These are phyloP conservation scores for Lepiota brunneoincarnata DNA, from an alignment of 768 basidiomycete genomes.

Conservation along the genomic window DNA sequence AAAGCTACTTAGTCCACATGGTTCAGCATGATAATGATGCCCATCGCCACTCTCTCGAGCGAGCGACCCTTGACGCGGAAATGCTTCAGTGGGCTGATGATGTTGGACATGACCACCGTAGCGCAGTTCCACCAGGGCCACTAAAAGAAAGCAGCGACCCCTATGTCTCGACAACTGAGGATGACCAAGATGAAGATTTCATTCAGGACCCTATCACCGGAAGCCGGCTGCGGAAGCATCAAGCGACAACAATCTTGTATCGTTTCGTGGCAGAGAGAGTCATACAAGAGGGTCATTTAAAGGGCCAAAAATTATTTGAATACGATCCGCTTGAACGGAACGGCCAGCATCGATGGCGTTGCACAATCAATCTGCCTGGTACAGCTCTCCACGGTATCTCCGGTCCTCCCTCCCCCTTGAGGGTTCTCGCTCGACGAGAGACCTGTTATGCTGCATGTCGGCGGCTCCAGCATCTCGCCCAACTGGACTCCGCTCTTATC, in stretches of 20 bases:
- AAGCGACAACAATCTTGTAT: conserved; percentile 57
- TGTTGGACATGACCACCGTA: conserved; percentile 32
- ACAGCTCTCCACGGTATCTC: conserved; percentile 37
- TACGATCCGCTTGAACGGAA: conserved; percentile 27
- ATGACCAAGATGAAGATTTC: conserved; percentile 35
- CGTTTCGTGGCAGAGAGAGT: conserved; percentile 38
- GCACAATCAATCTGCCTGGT: conserved; percentile 46
- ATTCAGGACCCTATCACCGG: conserved; percentile 57
- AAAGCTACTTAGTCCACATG: conserved; percentile 61
- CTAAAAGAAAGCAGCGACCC: conserved; percentile 37
- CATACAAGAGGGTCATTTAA: conserved; percentile 9
- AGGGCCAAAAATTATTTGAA: conserved; percentile 33
- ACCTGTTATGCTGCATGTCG: conserved; percentile 59
- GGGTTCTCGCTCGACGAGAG: conserved; percentile 52
- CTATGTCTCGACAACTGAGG: conserved; percentile 49
- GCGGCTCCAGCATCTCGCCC: conserved; percentile 44
- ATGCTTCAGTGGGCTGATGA: conserved; percentile 51
- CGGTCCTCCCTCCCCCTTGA: conserved; percentile 44
- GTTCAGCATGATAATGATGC: conserved; percentile 54
- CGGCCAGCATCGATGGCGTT: conserved; percentile 33
- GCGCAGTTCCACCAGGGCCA: conserved; percentile 43
- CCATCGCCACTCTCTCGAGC: conserved; percentile 52
- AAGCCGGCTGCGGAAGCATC: conserved; percentile 52
- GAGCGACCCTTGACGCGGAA: conserved; percentile 33
- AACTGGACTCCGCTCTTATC: conserved; percentile 38